Conservation (phyloP, 257 asterid species). For the Forsythia viridissima region DNA sequence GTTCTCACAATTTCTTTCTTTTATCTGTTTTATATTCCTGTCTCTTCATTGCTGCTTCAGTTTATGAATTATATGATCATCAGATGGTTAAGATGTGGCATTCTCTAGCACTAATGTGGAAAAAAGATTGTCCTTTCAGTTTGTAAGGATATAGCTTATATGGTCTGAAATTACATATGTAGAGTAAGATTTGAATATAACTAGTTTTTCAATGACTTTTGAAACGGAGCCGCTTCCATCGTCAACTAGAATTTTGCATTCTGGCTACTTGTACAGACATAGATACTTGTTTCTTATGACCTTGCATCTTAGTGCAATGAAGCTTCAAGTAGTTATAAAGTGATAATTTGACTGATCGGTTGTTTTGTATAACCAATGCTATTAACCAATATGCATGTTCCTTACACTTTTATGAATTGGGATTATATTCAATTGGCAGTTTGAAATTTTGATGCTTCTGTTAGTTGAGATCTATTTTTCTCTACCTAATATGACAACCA, state of each 20-base stretch:
- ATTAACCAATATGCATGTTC: not conserved
- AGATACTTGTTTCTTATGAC: not conserved
- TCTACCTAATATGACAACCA: not conserved
- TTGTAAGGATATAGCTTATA: conserved; percentile 2
- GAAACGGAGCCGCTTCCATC: not conserved
- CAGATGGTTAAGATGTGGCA: not conserved
- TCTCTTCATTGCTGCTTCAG: conserved; percentile 14
- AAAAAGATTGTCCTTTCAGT: conserved; percentile 4
- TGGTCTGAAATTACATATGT: not conserved
- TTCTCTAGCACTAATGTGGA: conserved; percentile 4
- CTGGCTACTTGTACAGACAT: not conserved
- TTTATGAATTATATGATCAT: not conserved
- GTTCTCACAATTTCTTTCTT: conserved; percentile 11
- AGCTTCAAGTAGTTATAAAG: not conserved
- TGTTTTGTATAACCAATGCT: not conserved
- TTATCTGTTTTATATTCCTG: conserved; percentile 3
- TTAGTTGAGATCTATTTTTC: not conserved
- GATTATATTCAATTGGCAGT: not conserved
- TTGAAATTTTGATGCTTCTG: not conserved
- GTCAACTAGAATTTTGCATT: not conserved
- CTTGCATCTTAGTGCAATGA: not conserved
- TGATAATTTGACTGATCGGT: not conserved
- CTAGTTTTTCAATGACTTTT: not conserved
- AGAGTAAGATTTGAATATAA: not conserved
- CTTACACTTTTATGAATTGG: not conserved